A percentile compares a stretch with the other conserved stretches of the same genome.
Conservation (phyloP, 2,329 filamentous ascomycete genomes). For the Ceratocystis ficicola region DNA sequence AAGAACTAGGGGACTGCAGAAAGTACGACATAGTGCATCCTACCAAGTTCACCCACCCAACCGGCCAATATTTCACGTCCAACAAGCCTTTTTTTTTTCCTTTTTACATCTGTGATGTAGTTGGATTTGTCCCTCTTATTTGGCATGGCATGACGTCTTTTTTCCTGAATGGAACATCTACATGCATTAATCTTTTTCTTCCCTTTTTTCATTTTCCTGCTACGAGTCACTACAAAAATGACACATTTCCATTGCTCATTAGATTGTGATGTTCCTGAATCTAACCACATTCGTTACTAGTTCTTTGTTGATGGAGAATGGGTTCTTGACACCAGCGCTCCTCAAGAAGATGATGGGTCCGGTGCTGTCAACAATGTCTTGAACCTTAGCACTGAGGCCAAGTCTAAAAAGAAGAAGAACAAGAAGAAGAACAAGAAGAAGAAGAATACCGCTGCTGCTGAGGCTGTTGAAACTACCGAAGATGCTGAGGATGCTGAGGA, state of each 20-base stretch:
- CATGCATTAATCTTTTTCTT: neutral
- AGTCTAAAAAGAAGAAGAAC: constrained; percentile 39
- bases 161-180: neutral
- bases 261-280: neutral
- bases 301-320: constrained; percentile 92
- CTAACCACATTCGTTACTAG: constrained; percentile 36
- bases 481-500: constrained; percentile 21
- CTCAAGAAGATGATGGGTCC: constrained; percentile 68
- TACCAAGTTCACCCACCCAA: neutral
- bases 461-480: constrained; percentile 4
- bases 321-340: constrained; percentile 68
- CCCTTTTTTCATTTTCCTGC: neutral
- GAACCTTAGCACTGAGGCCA: constrained; percentile 38
- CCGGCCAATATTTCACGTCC: neutral
- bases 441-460: constrained; percentile 21
- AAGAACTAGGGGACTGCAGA: constrained; percentile 1
- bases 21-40: constrained; percentile 9
- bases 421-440: constrained; percentile 27
- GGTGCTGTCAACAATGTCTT: constrained; percentile 93
- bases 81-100: neutral
- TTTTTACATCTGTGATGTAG: neutral
- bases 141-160: neutral
- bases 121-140: neutral
- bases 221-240: neutral
- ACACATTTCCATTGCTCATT: neutral